These are phyloP conservation scores for Trichophyton rubrum DNA, from an alignment of 2,329 filamentous ascomycete species.

Conservation along the genomic window DNA sequence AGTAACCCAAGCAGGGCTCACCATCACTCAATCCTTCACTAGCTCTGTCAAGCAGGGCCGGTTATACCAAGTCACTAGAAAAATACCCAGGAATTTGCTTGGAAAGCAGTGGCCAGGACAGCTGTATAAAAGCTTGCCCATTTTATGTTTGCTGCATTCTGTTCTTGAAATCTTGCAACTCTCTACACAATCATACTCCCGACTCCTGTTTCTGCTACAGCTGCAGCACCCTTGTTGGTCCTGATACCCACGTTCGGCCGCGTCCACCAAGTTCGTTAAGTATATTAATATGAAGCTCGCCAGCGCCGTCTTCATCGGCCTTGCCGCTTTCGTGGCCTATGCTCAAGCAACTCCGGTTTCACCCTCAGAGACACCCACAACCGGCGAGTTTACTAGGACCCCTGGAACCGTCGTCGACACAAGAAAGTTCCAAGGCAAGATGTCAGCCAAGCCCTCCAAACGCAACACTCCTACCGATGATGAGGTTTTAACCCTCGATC, in stretches of 20 bases:
- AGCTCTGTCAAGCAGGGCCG: neutral
- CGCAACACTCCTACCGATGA: neutral
- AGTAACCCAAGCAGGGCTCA: neutral
- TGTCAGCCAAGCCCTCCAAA: neutral
- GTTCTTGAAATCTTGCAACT: neutral
- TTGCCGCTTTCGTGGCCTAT: constrained; percentile 4
- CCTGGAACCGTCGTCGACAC: constrained; percentile 10
- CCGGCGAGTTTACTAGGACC: constrained; percentile 9
- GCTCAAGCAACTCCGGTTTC: constrained; percentile 2
- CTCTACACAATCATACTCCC: neutral
- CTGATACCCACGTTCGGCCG: neutral
- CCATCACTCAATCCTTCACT: neutral
- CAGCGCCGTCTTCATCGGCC: neutral
- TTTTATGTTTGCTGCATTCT: neutral
- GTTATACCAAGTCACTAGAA: neutral
- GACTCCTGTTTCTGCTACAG: neutral
- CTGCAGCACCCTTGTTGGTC: neutral
- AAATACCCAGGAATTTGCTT: too few relatives aligned
- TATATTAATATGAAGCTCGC: constrained; percentile 8
- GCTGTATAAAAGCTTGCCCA: neutral
- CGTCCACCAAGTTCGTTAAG: neutral
- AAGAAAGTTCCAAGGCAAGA: neutral
- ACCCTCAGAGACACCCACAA: neutral
- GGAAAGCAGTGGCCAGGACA: neutral
- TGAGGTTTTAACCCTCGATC: constrained; percentile 8